Conservation (phyloP, 2,329 filamentous ascomycete species). For the Colletotrichum somersetense region DNA sequence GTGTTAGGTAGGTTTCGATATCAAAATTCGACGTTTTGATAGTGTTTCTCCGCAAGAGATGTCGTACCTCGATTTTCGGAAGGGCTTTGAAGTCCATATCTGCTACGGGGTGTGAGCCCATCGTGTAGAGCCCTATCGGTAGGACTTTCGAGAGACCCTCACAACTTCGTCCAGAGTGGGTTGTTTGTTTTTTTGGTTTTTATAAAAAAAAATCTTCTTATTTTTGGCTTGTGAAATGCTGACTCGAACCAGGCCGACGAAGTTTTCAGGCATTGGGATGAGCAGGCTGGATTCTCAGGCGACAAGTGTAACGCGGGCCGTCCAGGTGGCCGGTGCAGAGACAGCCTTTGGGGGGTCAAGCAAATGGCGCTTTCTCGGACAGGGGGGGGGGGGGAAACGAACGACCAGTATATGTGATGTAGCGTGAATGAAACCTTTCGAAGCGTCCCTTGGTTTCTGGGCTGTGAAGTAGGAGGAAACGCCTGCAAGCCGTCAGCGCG, state of each 20-base stretch:
- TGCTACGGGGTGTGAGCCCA: neutral
- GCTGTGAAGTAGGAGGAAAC: neutral
- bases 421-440: neutral
- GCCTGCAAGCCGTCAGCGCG: neutral
- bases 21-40: neutral
- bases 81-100: slow-evolving; percentile 61
- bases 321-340: neutral
- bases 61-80: slow-evolving; percentile 66
- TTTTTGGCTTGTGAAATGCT: too few species aligned
- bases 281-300: neutral
- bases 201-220: too few species aligned
- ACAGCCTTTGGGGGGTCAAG: neutral
- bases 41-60: slow-evolving; percentile 5
- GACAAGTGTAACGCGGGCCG: neutral
- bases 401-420: neutral
- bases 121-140: neutral
- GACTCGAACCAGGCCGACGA: too few species aligned
- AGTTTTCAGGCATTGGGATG: neutral
- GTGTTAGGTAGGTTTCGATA: neutral
- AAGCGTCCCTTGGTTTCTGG: neutral
- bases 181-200: neutral
- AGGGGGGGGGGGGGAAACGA: neutral
- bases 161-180: neutral
- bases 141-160: neutral
- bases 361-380: neutral